Evolutionary conservation across 306 rosid genomes (phyloP).

Genomic region (Prosopis cineraria): DNA sequence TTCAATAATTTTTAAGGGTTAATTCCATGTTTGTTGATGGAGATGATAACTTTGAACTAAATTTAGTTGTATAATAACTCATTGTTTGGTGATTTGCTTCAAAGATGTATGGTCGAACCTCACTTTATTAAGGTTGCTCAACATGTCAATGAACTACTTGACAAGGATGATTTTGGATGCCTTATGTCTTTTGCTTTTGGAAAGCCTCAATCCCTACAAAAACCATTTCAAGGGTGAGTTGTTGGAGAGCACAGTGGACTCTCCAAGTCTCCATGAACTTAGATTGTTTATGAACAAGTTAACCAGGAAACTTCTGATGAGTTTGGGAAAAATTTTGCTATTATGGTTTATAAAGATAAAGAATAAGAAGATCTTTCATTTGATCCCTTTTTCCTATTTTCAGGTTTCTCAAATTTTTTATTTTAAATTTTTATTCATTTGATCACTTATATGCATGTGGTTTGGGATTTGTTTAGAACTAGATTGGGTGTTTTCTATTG

Average conservation of each 20-base stretch:
- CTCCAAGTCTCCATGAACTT: slow-evolving; percentile 61
- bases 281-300: slow-evolving; percentile 65
- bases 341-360: too few species aligned
- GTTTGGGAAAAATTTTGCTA: slow-evolving; percentile 64
- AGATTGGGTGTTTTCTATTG: slow-evolving; percentile 13
- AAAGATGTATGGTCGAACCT: slow-evolving; percentile 66
- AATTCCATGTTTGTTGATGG: slow-evolving; percentile 63
- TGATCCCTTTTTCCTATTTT: slow-evolving; percentile 25
- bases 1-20: slow-evolving; percentile 61
- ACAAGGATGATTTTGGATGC: slow-evolving; percentile 66
- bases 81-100: slow-evolving; percentile 66
- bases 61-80: slow-evolving; percentile 83
- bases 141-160: slow-evolving; percentile 78
- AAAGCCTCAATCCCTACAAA: slow-evolving; percentile 77
- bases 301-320: slow-evolving; percentile 62
- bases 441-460: slow-evolving; percentile 17
- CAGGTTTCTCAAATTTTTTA: slow-evolving; percentile 22
- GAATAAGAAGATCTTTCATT: slow-evolving; percentile 36
- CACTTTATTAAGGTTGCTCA: slow-evolving; percentile 55
- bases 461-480: slow-evolving; percentile 1
- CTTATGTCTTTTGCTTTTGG: slow-evolving; percentile 56
- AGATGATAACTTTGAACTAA: slow-evolving; percentile 53
- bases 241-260: slow-evolving; percentile 65
- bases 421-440: background rate
- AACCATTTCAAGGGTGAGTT: slow-evolving; percentile 69